Evolutionary conservation across 805 yeast genomes (phyloP).

Genomic region (Debaryomyces maramus): DNA sequence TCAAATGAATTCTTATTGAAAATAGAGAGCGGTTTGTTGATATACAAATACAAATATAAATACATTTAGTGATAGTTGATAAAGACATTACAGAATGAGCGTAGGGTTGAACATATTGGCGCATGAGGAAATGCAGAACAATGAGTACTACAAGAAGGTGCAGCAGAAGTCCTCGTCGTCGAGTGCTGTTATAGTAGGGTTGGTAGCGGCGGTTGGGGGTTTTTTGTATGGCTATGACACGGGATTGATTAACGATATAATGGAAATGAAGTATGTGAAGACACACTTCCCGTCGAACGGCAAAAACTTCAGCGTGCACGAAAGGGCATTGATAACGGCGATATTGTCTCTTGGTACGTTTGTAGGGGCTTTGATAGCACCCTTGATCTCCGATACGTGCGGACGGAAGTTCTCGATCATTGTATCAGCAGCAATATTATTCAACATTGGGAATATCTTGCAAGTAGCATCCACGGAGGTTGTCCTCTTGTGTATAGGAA

Average conservation of each 20-base stretch:
- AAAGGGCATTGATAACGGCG: slow-evolving; percentile 72
- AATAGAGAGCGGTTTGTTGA: background rate
- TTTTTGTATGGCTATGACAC: slow-evolving; percentile 89
- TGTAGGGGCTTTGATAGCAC: slow-evolving; percentile 65
- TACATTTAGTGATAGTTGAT: slow-evolving; percentile 6
- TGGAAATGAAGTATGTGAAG: slow-evolving; percentile 73
- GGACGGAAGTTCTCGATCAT: slow-evolving; percentile 74
- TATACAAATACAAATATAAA: too few species aligned
- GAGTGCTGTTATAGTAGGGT: slow-evolving; percentile 72
- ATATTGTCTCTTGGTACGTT: slow-evolving; percentile 83
- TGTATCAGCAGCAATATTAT: slow-evolving; percentile 57
- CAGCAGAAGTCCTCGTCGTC: slow-evolving; percentile 51
- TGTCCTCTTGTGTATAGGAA: slow-evolving; percentile 64
- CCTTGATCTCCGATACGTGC: slow-evolving; percentile 59
- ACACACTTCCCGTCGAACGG: slow-evolving; percentile 52
- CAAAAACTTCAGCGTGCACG: slow-evolving; percentile 53
- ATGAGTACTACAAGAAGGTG: slow-evolving; percentile 36
- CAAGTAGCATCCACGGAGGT: slow-evolving; percentile 58
- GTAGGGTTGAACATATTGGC: slow-evolving; percentile 2
- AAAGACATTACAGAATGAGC: slow-evolving; percentile 13
- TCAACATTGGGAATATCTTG: slow-evolving; percentile 68
- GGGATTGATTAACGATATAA: slow-evolving; percentile 74
- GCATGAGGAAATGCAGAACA: slow-evolving; percentile 21
- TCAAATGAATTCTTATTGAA: background rate
- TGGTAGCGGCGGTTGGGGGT: slow-evolving; percentile 88